phyloP scores from a whole-genome alignment of 148 eudicot species.

The Chenopodium quinoa region DNA sequence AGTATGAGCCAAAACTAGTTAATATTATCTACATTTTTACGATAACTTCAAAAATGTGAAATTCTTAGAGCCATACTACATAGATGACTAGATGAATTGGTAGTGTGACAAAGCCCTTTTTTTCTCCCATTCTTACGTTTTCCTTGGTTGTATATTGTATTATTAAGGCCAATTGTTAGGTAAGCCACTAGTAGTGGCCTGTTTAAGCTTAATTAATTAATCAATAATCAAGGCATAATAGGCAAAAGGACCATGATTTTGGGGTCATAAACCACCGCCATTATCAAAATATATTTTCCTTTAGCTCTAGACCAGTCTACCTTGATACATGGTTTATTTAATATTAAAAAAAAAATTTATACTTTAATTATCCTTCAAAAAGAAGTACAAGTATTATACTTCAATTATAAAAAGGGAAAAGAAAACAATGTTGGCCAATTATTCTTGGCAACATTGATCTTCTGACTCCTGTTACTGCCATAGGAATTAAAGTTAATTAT shows the following conservation, averaged over 20 bases:
- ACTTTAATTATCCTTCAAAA: too few relatives aligned
- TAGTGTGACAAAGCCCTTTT: too few relatives aligned
- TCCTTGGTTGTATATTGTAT: not conserved
- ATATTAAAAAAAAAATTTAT: too few relatives aligned
- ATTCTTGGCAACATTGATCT: not conserved
- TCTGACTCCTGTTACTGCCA: slow-evolving; percentile 9
- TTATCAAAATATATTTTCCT: not conserved
- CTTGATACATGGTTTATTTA: not conserved
- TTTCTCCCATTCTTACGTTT: not conserved
- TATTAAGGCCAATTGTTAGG: not conserved
- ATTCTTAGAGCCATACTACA: too few relatives aligned
- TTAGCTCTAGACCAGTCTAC: not conserved
- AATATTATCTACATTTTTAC: too few relatives aligned
- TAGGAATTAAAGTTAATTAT: slow-evolving; percentile 8
- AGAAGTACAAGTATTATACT: too few relatives aligned
- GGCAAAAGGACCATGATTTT: slow-evolving; percentile 2
- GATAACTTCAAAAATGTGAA: too few relatives aligned
- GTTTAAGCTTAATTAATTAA: not conserved
- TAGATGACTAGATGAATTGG: too few relatives aligned
- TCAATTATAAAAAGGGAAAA: not conserved
- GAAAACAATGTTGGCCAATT: not conserved
- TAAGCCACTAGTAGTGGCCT: not conserved
- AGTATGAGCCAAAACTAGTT: too few relatives aligned
- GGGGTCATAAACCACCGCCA: slow-evolving; percentile 9
- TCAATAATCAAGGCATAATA: not conserved